Conservation (phyloP, 129 eudicot species). For the Cynara cardunculus region DNA sequence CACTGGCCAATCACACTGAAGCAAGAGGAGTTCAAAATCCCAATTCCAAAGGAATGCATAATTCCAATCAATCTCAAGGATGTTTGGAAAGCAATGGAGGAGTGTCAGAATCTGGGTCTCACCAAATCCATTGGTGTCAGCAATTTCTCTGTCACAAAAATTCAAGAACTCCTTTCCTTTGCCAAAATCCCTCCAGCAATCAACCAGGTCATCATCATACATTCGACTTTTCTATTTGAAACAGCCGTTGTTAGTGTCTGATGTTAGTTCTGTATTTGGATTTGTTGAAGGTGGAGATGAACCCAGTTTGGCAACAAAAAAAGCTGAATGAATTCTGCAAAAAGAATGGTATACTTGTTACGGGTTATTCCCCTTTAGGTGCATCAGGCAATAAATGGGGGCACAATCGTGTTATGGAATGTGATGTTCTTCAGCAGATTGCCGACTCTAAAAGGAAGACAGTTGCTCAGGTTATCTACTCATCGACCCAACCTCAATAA, state of each 20-base stretch:
- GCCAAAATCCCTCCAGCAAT: constrained; percentile 56
- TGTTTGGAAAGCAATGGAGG: constrained; percentile 61
- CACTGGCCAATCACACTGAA: constrained; percentile 42
- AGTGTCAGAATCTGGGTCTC: constrained; percentile 45
- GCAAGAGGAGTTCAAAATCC: constrained; percentile 18
- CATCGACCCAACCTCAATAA: background rate
- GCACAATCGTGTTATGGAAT: constrained; percentile 26
- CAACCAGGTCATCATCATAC: too few relatives aligned
- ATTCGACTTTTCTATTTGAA: too few relatives aligned
- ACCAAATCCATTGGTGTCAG: constrained; percentile 55
- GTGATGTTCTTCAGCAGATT: constrained; percentile 39
- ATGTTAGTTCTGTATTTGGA: background rate
- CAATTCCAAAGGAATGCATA: constrained; percentile 32
- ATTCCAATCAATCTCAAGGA: constrained; percentile 40
- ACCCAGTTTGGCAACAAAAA: constrained; percentile 59
- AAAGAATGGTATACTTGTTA: constrained; percentile 41
- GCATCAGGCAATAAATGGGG: constrained; percentile 33
- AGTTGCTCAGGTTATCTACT: constrained; percentile 40
- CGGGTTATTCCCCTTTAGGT: constrained; percentile 59
- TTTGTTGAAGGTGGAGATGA: constrained; percentile 53
- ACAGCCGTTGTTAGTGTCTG: too few relatives aligned
- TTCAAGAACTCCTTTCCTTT: constrained; percentile 39
- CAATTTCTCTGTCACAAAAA: constrained; percentile 40
- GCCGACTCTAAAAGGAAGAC: constrained; percentile 50
- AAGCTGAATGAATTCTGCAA: constrained; percentile 43